phyloP scores from a whole-genome alignment of 495 filamentous ascomycete genomes.

The Tuber calosporum region DNA sequence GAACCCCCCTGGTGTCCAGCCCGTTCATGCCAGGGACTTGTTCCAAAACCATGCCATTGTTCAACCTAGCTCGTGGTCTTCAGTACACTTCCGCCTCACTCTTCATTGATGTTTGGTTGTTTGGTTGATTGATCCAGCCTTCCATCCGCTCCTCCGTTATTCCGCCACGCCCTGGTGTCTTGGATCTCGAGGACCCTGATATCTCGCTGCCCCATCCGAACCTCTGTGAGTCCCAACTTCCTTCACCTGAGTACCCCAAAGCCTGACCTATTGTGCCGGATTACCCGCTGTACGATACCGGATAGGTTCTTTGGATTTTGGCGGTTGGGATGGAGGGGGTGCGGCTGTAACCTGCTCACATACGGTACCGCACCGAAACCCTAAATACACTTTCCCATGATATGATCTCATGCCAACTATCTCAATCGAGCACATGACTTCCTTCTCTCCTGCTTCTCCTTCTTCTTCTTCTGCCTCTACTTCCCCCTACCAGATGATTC shows the following conservation, averaged over 20 bases:
- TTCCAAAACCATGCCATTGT: neutral
- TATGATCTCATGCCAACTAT: neutral
- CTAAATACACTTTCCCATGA: neutral
- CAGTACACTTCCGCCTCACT: neutral
- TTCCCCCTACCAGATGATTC: neutral
- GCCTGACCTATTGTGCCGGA: neutral
- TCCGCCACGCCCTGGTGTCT: neutral
- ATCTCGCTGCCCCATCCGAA: neutral
- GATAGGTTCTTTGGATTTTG: neutral
- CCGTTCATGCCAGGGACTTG: too few relatives aligned
- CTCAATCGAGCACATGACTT: neutral
- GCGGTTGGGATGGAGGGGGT: neutral
- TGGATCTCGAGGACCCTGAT: neutral
- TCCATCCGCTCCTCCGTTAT: neutral
- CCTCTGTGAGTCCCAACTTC: neutral
- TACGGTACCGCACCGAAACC: conserved; percentile 1
- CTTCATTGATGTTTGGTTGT: neutral
- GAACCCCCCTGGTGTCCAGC: too few relatives aligned
- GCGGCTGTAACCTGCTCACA: neutral
- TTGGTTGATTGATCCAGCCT: neutral
- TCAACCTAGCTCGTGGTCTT: neutral
- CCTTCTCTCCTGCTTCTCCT: neutral
- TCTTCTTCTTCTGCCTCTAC: neutral
- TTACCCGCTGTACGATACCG: too few relatives aligned
- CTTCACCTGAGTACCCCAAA: neutral